Conservation (phyloP, 495 filamentous ascomycete genomes). For the Astrocystis sublimbata region DNA sequence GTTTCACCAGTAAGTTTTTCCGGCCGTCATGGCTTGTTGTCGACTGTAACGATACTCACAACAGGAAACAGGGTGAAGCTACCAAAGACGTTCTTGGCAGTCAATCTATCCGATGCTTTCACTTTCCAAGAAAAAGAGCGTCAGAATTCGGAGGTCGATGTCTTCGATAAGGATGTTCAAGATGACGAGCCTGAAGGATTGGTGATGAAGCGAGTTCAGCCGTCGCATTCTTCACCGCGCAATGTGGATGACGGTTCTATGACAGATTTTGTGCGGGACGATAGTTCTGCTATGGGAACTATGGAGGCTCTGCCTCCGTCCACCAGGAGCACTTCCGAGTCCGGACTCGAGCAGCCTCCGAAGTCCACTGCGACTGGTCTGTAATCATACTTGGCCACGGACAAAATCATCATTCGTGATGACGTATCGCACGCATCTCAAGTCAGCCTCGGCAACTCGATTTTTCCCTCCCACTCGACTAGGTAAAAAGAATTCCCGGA, state of each 20-base stretch:
- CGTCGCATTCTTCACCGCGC: constrained; percentile 7
- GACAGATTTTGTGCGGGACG: constrained; percentile 3
- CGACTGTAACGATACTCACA: constrained; percentile 15
- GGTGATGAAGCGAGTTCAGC: constrained; percentile 29
- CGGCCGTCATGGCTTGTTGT: constrained; percentile 10
- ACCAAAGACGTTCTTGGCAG: constrained; percentile 88
- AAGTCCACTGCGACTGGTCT: constrained; percentile 1
- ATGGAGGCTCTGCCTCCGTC: constrained; percentile 11
- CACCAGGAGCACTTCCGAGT: not conserved
- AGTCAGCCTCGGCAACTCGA: constrained; percentile 1
- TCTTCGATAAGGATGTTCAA: constrained; percentile 29
- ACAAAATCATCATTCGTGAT: constrained; percentile 8
- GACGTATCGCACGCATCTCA: constrained; percentile 10
- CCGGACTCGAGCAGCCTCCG: not conserved
- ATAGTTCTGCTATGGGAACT: not conserved
- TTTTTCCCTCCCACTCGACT: not conserved
- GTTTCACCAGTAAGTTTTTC: constrained; percentile 77
- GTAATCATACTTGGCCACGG: constrained; percentile 14
- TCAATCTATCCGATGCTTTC: constrained; percentile 78
- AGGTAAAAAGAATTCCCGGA: constrained; percentile 9
- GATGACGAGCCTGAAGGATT: constrained; percentile 29
- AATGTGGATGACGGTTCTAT: not conserved
- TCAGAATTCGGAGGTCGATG: constrained; percentile 38
- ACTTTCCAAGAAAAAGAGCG: constrained; percentile 54
- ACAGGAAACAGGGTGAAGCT: constrained; percentile 72